Base-by-base conservation (phyloP, 495 filamentous ascomycete genomes). In the Penicillium roqueforti region DNA sequence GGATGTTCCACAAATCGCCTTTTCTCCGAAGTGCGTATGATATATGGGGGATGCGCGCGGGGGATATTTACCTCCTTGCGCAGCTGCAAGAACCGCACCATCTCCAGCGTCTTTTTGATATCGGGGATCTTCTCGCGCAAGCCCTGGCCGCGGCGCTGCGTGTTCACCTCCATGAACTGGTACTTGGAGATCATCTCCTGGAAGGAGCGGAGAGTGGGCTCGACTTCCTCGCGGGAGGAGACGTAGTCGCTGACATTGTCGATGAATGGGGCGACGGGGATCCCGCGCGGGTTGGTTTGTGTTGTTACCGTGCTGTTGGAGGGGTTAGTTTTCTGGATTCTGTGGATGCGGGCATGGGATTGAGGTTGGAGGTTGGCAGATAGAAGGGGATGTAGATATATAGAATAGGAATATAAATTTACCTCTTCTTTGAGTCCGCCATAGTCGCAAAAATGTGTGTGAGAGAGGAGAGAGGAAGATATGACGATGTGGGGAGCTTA, bases 121-220 rank as follows among this genome's bases (percentile, higher is more conserved):
- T 98, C 93, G 1, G 93, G 93, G 62, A 97, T 87, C 79, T 97
- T 98, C 59, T 97, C 93, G 67, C 84, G 87, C 40, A 97, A 74
- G 14, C 91, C 90, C 10, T 78, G 79, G n/a, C 86, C 85, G 42
- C 93, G 83, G 44, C 88, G 78, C 62, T 92, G 85, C 23, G 89
- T 88, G 74, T 96, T 97, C 61, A 86, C 79, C 76, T 97, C 91
- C 93, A 98, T 98, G 74, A 97, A 98, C 70, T 97, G 95, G 75
- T 98, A 98, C 79, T 98, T 97, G 50, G 92, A 91, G 60, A 98
- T 97, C 95, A 98, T 96, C 78, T 98, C 93, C 71, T 97, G 93
- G 71, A 98, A 97, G 63, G 81, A 91, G 67, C 87, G 86, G 62
- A 98, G 78, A 23, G 91, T 96, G 20, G 81, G 74, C 68, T 97